These are phyloP conservation scores for Ascoidea rubescens DNA, from an alignment of 805 yeast species.

Conservation along the genomic window DNA sequence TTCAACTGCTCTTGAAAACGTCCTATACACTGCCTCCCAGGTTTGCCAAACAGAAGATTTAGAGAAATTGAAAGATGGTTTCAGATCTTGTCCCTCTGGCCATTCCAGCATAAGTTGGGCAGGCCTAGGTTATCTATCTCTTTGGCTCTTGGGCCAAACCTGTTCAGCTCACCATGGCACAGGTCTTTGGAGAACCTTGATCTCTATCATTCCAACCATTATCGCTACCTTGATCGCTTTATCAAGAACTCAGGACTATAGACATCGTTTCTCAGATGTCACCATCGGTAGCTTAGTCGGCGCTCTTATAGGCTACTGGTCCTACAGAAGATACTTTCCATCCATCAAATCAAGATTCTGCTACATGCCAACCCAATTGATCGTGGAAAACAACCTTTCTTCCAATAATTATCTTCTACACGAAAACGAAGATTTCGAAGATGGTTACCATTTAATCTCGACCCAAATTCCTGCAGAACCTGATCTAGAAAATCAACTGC, in stretches of 20 bases:
- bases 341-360: conserved; percentile 15
- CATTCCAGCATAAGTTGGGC: conserved; percentile 64
- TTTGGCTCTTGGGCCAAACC: conserved; percentile 62
- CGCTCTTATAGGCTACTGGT: conserved; percentile 32
- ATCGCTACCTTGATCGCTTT: conserved; percentile 70
- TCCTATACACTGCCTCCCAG: conserved; percentile 44
- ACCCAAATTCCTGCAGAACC: background rate
- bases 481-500: background rate
- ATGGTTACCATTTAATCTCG: conserved; percentile 2
- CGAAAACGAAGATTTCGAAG: background rate
- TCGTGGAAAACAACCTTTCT: conserved; percentile 6
- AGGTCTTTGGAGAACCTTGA: conserved; percentile 51
- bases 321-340: conserved; percentile 28
- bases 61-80: conserved; percentile 44
- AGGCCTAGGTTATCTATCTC: conserved; percentile 45
- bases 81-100: conserved; percentile 74
- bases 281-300: conserved; percentile 65
- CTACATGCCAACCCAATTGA: conserved; percentile 6
- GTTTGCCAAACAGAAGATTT: conserved; percentile 44
- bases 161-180: conserved; percentile 29
- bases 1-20: conserved; percentile 38
- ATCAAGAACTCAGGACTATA: conserved; percentile 80
- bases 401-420: too few species aligned
- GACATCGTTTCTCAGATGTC: conserved; percentile 88
- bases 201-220: conserved; percentile 41